Base-by-base conservation (phyloP, 1,284 basidiomycete species). In the Melampsora larici-populina region DNA sequence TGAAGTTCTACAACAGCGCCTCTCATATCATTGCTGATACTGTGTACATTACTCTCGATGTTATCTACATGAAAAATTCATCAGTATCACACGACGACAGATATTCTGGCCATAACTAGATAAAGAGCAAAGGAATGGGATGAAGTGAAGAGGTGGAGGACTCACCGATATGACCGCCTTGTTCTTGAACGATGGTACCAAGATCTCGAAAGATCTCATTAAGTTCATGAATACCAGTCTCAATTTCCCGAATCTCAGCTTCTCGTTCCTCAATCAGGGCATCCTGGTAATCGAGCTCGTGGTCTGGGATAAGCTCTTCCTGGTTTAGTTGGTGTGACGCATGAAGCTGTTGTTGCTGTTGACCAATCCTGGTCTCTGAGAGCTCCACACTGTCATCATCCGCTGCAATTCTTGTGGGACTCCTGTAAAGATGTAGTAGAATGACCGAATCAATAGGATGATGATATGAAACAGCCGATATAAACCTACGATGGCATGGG, bases 151-250 rank as follows among this genome's bases (percentile, higher is more conserved):
- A 66, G 13, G 9, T 26, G 33, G 60, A 63, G 55, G 49, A 67
- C 91, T 79, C 79, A 96, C 94, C 94, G 73, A 99, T 87, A 91
- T 98, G 93, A 40, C 89, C 89, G 9, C 96, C 95, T 84, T 99
- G 97, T 83, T 98, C 93, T 80, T 90, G 89, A 1, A 99, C 94
- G 62, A 99, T 88, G 24, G 93, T 94, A 51, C 95, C 95, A 49
- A 99, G 86, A 85, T 99, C 96, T 60, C 93, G 89, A 87, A 99
- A 99, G 82, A 99, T 98, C 84, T 97, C 94, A 68, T 94, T 90
- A 65, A 99, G 86, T 84, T 99, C 96, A 82, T 97, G 94, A 73
- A 99, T 97, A 7, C 97, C 96, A 0, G 89, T 90, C 85, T 99
- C 97, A 79, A 99, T 99, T 83, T 98, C 95, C 63, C 92, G 89